Base-by-base conservation (phyloP, 768 basidiomycete genomes). In the Mycena floridula region DNA sequence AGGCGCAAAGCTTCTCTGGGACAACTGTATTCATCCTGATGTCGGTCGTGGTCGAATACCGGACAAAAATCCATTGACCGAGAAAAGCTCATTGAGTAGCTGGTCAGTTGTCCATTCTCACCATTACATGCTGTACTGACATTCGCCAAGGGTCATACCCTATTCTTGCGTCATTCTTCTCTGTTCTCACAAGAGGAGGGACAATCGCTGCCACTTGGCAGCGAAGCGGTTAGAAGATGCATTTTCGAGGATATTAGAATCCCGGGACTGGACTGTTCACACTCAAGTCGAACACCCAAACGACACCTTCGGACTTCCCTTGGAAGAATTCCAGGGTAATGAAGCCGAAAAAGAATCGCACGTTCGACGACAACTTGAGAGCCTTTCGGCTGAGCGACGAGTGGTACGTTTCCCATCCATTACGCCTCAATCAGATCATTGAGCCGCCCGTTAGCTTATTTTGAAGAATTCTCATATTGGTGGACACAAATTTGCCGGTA, bases 181-280 rank as follows among this genome's bases (percentile, higher is more conserved):
- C 22, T 99, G 94, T 61, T 96, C 93, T 2, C 95, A 98, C 66
- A 91, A 92, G 66, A 79, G 77, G 54, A 73, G 94, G 25, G 95
- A 97, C 65, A 94, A 93, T 59, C 80, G 91, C 48, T 99, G 95
- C 62, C 78, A 79, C 21, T 83, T 97, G 37, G 81, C 87, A 8
- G 91, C 92, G 2, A 87, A 88, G 2, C 81, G 86, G 54, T 79
- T 96, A 25, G 84, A 86, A 58, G 74, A 83, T 53, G 74, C 79
- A 1, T 80, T 91, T 45, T 74, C 69, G 13, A 70, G 72, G 44
- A 73, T 74, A 35, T 69, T 91, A 16, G 79, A 85, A 59, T 63
- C 60, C 21, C 76, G 79, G 41, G 83, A 82, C 16, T 91, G 88
- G 87, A 75, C 75, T 39, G 83, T 78, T 35, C 79, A 89, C 59